Evolutionary conservation across 2,329 filamentous ascomycete genomes (phyloP).

Genomic region (Bipolaris sorokiniana): DNA sequence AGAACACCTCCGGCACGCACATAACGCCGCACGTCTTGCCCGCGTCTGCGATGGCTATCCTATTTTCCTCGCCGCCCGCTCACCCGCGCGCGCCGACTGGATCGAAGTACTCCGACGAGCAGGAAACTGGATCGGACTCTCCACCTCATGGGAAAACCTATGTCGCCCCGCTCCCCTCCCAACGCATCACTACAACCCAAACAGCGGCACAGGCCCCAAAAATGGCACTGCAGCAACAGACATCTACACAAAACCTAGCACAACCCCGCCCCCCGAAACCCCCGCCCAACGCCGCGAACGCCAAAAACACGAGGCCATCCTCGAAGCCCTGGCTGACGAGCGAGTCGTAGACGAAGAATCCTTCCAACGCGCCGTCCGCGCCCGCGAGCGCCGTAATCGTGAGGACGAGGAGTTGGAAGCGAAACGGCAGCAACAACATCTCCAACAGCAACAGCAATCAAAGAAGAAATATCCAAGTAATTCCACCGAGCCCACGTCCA

Average conservation of each 20-base stretch:
- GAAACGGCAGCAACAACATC: slow-evolving; percentile 8
- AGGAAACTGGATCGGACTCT: slow-evolving; percentile 72
- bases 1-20: slow-evolving; percentile 77
- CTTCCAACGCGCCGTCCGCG: slow-evolving; percentile 68
- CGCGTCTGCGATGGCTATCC: slow-evolving; percentile 80
- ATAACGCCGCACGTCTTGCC: slow-evolving; percentile 78
- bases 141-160: slow-evolving; percentile 71
- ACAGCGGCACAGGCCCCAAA: neutral
- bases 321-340: slow-evolving; percentile 71
- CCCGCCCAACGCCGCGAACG: slow-evolving; percentile 64
- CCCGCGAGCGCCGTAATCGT: slow-evolving; percentile 62
- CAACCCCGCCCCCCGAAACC: slow-evolving; percentile 44
- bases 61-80: slow-evolving; percentile 75
- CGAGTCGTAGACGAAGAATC: slow-evolving; percentile 70
- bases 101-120: slow-evolving; percentile 72
- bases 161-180: slow-evolving; percentile 60
- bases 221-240: slow-evolving; percentile 3
- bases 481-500: neutral
- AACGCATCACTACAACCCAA: slow-evolving; percentile 25
- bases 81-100: slow-evolving; percentile 79
- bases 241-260: slow-evolving; percentile 1
- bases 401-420: slow-evolving; percentile 61
- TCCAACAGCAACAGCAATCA: neutral
- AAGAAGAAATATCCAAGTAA: too few species aligned
- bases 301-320: slow-evolving; percentile 68